Evolutionary conservation across 1,284 basidiomycete genomes (phyloP).

Genomic region (Phellopilus nigrolimitatus): DNA sequence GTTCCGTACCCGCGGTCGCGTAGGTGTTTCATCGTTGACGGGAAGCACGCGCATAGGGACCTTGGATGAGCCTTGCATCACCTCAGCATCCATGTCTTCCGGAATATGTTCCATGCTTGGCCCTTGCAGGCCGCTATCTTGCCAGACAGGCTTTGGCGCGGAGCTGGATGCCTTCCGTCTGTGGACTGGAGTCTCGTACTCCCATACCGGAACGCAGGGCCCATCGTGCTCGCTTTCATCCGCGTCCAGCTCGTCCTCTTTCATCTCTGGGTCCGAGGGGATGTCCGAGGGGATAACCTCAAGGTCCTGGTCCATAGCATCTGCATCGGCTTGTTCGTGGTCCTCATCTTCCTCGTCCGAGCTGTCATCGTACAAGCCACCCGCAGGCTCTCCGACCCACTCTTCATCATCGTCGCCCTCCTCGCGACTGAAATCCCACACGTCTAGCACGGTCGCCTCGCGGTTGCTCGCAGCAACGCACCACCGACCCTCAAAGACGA

Average conservation of each 20-base stretch:
- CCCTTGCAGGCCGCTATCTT: background rate
- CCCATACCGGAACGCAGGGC: background rate
- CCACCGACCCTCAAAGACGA: constrained; percentile 88
- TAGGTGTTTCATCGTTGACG: constrained; percentile 18
- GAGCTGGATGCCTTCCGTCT: constrained; percentile 10
- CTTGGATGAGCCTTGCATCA: background rate
- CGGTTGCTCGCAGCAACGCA: constrained; percentile 90
- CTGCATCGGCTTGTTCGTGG: constrained; percentile 53
- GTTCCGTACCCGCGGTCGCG: constrained; percentile 17
- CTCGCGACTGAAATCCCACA: constrained; percentile 80
- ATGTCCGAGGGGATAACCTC: constrained; percentile 45
- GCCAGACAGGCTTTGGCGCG: constrained; percentile 1
- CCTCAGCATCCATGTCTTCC: constrained; percentile 8
- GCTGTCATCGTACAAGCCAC: constrained; percentile 37
- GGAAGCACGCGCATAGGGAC: constrained; percentile 10
- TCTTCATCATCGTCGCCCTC: constrained; percentile 51
- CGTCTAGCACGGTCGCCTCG: constrained; percentile 74
- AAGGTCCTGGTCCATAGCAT: constrained; percentile 68
- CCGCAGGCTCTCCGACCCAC: constrained; percentile 49
- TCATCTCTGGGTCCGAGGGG: constrained; percentile 45
- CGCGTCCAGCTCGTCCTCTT: constrained; percentile 39
- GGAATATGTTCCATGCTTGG: constrained; percentile 2
- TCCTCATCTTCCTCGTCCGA: constrained; percentile 47
- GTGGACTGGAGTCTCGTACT: constrained; percentile 15
- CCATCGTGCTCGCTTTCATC: constrained; percentile 31